Base-by-base conservation (phyloP, 2,329 filamentous ascomycete species). In the Diaporthe sp. region DNA sequence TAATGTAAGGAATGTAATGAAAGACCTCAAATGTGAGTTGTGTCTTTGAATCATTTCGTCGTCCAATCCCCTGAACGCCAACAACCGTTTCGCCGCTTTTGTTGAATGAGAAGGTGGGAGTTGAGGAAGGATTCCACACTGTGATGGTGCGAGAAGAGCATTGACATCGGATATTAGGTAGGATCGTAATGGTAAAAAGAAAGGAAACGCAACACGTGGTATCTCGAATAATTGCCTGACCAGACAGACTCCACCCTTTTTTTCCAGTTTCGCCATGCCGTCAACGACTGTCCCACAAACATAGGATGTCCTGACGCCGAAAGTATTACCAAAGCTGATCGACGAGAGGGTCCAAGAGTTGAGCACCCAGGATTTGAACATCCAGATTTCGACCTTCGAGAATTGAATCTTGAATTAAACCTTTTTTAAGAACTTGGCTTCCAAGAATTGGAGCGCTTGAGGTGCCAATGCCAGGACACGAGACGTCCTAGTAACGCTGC, bases 181-280 rank as follows among this genome's bases (percentile, higher is more conserved):
- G 55, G 38, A 28, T 30, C 15, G 45, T 42, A 42, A 25, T 40
- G 64, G 54, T 52, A 52, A 68, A 68, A 42, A 72, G n/a, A 42
- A 60, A 47, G 35, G 30, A 57, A 71, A 47, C 28, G 47, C 64
- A 68, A 35, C 30, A 54, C 9, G 58, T 66, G 67, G 72, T 74
- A 74, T 74, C 38, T 74, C 40, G 30, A 71, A 57, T 28, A 64
- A 35, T 28, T n/a, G 54, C 68, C 67, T 71, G 60, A 57, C 47
- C 52, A 35, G 54, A 47, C 72, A 38, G 61, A 45, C 12, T 22
- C 61, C 30, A 19, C 45, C 54, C 22, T 38, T 50, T 40, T 33
- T 19, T 42, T 57, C 69, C 70, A 30, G n/a, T 30, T 61, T 72
- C 60, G 72, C 47, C 38, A 28, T 74, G 17, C 60, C 57, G 17